A percentile compares a stretch with the other conserved stretches of the same genome.
Conservation (phyloP, 192 early-diverging fungal genomes). For the Coemansia sp. region DNA sequence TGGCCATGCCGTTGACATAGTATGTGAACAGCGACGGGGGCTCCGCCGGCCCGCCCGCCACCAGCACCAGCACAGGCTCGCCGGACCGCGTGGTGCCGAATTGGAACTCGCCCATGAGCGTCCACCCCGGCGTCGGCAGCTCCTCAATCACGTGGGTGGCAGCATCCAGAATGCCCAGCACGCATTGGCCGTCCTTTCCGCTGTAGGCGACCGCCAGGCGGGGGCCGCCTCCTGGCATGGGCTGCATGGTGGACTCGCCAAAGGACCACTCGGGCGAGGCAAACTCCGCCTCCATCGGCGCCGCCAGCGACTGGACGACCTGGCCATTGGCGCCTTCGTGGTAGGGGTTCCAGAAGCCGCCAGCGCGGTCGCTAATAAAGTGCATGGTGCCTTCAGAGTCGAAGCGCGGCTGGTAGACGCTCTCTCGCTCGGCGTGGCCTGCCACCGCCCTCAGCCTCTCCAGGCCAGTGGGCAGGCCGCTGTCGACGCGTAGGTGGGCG, state of each 20-base stretch:
- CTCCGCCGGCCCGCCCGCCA: slow-evolving; percentile 34
- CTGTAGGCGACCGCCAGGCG: slow-evolving; percentile 25
- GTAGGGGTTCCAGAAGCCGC: slow-evolving; percentile 74
- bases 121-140: slow-evolving; percentile 40
- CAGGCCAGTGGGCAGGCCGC: background rate
- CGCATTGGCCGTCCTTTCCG: slow-evolving; percentile 4
- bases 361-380: slow-evolving; percentile 62
- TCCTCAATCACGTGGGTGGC: slow-evolving; percentile 25
- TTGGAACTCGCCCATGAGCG: slow-evolving; percentile 26
- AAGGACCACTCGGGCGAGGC: slow-evolving; percentile 58
- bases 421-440: slow-evolving; percentile 22
- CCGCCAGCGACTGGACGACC: slow-evolving; percentile 43
- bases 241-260: slow-evolving; percentile 42
- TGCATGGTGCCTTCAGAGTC: slow-evolving; percentile 59
- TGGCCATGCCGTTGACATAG: slow-evolving; percentile 25
- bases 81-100: slow-evolving; percentile 25
- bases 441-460: slow-evolving; percentile 20
- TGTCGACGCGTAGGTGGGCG: slow-evolving; percentile 20
- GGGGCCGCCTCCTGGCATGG: slow-evolving; percentile 16
- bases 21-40: slow-evolving; percentile 32
- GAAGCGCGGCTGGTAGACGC: slow-evolving; percentile 63
- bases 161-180: slow-evolving; percentile 34
- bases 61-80: slow-evolving; percentile 34
- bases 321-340: slow-evolving; percentile 38
- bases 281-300: slow-evolving; percentile 64